Evolutionary conservation across 768 basidiomycete species (phyloP).

Genomic region (Favolaschia claudopus): DNA sequence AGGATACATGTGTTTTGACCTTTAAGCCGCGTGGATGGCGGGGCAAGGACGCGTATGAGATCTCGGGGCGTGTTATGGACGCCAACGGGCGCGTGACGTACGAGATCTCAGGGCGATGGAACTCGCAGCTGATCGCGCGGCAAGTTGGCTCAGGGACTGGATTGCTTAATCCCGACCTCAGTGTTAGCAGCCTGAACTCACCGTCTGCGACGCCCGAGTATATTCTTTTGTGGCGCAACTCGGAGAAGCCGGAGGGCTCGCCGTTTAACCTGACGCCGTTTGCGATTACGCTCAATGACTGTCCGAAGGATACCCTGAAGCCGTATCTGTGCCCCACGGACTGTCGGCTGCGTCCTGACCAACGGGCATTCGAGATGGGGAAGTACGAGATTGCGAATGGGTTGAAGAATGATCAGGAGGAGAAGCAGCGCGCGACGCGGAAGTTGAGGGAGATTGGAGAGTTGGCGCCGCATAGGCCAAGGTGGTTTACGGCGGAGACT

Average conservation of each 20-base stretch:
- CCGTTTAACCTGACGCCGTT: slow-evolving; percentile 97
- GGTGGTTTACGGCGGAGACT: slow-evolving; percentile 87
- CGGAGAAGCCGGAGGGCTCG: slow-evolving; percentile 73
- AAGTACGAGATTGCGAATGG: slow-evolving; percentile 84
- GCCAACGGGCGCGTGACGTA: slow-evolving; percentile 70
- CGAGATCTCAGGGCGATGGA: slow-evolving; percentile 96
- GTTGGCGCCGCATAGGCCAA: slow-evolving; percentile 73
- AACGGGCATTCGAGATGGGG: slow-evolving; percentile 92
- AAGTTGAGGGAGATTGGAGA: slow-evolving; percentile 78
- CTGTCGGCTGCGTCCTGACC: slow-evolving; percentile 91
- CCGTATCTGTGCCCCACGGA: slow-evolving; percentile 88
- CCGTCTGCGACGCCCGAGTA: slow-evolving; percentile 66
- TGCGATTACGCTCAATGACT: slow-evolving; percentile 91
- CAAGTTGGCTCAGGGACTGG: slow-evolving; percentile 67
- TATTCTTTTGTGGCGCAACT: slow-evolving; percentile 92
- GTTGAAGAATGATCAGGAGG: slow-evolving; percentile 83
- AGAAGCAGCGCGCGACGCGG: slow-evolving; percentile 78
- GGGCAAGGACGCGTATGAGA: slow-evolving; percentile 90
- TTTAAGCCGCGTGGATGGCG: slow-evolving; percentile 98
- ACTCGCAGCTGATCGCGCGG: slow-evolving; percentile 90
- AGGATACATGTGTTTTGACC: slow-evolving; percentile 85
- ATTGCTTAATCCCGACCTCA: slow-evolving; percentile 75
- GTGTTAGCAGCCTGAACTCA: slow-evolving; percentile 55
- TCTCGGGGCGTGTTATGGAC: slow-evolving; percentile 84
- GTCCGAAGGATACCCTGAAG: slow-evolving; percentile 71